Base-by-base conservation (phyloP, 352 stramenopile genomes). In the Phytopythium ostracodes region DNA sequence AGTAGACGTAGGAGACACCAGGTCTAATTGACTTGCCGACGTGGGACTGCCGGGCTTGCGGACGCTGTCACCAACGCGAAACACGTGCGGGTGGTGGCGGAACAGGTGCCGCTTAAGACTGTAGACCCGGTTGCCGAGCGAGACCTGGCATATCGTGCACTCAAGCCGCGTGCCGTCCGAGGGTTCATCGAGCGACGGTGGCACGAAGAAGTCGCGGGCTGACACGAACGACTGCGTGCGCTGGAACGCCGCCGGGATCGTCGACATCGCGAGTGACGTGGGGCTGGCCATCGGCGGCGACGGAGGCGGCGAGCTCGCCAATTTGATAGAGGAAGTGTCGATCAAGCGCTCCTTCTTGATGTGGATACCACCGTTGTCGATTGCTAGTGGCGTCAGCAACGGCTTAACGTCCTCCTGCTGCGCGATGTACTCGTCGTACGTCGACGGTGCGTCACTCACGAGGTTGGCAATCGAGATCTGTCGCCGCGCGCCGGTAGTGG, bases 101-200 rank as follows among this genome's bases (percentile, higher is more conserved):
- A 72, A 78, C 29, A 84, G 59, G 50, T 86, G 76, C 14, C 76
- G 57, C 66, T 83, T 83, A 44, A 85, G 67, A 24, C 63, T 81
- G 65, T 77, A 84, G 15, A 71, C 67, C 18, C 76, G 51, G 17
- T 75, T 81, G 40, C 76, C 70, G 44, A 86, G 81, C 24, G 60
- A 69, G 59, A 73, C 59, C 62, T 80, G 64, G 36, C 76, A 84
- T n/a, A 84, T 36, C 10, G 76, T 84, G 59, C 76, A 84, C 35
- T 72, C 66, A 17, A 83, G 65, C 52, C 78, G 62, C 7, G 50
- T 22, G 33, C 70, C 72, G 42, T 81, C 67, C 10, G 36, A 55
- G 7, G 49, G 20, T 4, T n/a, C 22, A 9, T 31, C 56, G 7
- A 40, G 59, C 15, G 55, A 42, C 9, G 66, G 59, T 2, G 51